phyloP scores from a whole-genome alignment of 331 rosid species.

The Acacia pycnantha region DNA sequence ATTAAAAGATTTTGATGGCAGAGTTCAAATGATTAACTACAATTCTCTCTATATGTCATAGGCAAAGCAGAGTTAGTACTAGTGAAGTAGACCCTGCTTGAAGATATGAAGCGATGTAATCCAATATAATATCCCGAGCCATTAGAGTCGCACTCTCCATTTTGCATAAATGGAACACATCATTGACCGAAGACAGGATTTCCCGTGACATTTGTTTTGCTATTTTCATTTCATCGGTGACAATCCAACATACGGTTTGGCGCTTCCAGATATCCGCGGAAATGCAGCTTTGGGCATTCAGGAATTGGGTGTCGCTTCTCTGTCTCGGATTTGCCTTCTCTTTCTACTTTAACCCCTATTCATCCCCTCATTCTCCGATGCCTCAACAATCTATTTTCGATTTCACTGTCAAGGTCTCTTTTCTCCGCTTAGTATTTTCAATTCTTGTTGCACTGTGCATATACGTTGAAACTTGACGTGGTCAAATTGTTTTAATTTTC shows the following conservation, averaged over 20 bases:
- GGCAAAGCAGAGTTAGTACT: too few relatives aligned
- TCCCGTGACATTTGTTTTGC: not conserved
- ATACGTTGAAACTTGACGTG: not conserved
- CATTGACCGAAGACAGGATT: not conserved
- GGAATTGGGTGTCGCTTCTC: slow-evolving; percentile 44
- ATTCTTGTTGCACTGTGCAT: not conserved
- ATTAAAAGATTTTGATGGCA: too few relatives aligned
- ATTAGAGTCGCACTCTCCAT: too few relatives aligned
- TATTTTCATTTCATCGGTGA: not conserved
- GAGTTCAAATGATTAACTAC: too few relatives aligned
- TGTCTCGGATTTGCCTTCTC: slow-evolving; percentile 43
- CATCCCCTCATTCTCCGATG: slow-evolving; percentile 41
- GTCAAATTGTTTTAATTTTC: not conserved
- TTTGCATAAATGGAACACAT: not conserved
- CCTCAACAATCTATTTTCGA: slow-evolving; percentile 64
- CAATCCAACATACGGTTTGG: not conserved
- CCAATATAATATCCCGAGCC: too few relatives aligned
- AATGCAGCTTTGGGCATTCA: slow-evolving; percentile 29
- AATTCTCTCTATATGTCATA: too few relatives aligned
- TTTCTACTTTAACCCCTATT: slow-evolving; percentile 29
- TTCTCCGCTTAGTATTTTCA: not conserved
- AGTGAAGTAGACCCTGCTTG: too few relatives aligned
- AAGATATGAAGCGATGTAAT: too few relatives aligned
- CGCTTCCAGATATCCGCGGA: not conserved
- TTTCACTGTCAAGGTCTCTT: slow-evolving; percentile 73